These are phyloP conservation scores for Colletotrichum caudatum DNA, from an alignment of 2,329 filamentous ascomycete genomes.

Conservation along the genomic window DNA sequence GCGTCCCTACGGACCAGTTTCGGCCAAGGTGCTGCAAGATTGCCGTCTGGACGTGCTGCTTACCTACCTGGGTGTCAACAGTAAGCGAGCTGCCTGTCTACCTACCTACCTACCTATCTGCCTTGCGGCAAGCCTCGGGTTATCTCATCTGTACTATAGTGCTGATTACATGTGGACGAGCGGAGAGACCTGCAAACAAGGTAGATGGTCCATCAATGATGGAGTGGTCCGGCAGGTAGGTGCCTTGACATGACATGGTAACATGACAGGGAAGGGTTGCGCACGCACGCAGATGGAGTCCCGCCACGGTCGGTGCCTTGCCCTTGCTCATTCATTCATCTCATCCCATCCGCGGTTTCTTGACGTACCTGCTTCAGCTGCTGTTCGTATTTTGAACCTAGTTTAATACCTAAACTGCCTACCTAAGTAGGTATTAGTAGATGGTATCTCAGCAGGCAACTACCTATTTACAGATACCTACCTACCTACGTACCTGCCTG, in stretches of 20 bases:
- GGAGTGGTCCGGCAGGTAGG: constrained; percentile 14
- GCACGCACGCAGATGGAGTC: not conserved
- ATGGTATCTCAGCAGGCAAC: not conserved
- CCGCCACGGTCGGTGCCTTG: not conserved
- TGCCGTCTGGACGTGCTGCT: constrained; percentile 11
- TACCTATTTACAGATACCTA: too few relatives aligned
- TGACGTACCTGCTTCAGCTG: not conserved
- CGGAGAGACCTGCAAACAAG: constrained; percentile 21
- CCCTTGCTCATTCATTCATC: not conserved
- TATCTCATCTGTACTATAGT: not conserved
- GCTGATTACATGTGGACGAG: constrained; percentile 7
- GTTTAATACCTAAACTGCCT: too few relatives aligned
- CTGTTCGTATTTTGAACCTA: not conserved
- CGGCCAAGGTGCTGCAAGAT: constrained; percentile 27
- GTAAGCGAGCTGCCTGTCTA: not conserved
- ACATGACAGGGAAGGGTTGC: constrained; percentile 18
- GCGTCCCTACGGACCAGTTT: constrained; percentile 18
- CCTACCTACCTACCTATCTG: not conserved
- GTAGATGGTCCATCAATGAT: constrained; percentile 5
- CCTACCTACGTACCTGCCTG: too few relatives aligned
- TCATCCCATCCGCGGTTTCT: not conserved
- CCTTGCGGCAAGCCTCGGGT: constrained; percentile 28
- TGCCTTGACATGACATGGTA: constrained; percentile 15
- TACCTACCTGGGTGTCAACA: not conserved
- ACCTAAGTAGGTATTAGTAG: too few relatives aligned